Base-by-base conservation (phyloP, 2,329 filamentous ascomycete genomes). In the Dendrostoma leiphaemia region DNA sequence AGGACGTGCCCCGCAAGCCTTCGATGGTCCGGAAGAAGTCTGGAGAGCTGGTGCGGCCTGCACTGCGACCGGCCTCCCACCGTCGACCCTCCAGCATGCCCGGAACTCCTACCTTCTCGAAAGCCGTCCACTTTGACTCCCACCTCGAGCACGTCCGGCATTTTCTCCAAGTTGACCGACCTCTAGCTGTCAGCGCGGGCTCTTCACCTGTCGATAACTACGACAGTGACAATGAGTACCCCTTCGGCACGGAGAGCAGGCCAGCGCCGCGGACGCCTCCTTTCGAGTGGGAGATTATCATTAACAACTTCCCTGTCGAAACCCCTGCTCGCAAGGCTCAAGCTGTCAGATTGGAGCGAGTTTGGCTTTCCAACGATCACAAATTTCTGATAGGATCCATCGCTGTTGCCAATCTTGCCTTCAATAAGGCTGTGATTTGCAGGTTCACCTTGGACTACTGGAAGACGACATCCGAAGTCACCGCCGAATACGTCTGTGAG, bases 1-100 rank as follows among this genome's bases (percentile, higher is more conserved):
- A 84, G 69, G 74, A 86, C 53, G 63, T 81, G 57, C 71, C 68
- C 59, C 78, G 75, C 63, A 95, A 94, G 73, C 91, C 92, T n/a
- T 85, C 86, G 51, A 95, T 97, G 85, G 86, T 99, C 10, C 86
- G 94, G 64, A 99, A 99, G 77, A 99, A 99, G 80, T 97, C 94
- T 35, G 94, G 94, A 31, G 94, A 99, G 73, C 81, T 99, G 32
- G 94, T 99, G 54, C 87, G 94, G 63, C 94, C 94, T 12, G 94
- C 94, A 19, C 81, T 99, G 48, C 86, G 94, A 48, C 85, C 88
- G 35, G 79, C 90, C 12, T 89, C 89, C n/a, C 82, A 83, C 60
- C 82, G 90, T 60, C 84, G 94, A 54, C 93, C 93, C 1, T 96
- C 90, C 3, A 97, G 93, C 74, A 96, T 97, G 90, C 94, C 94